phyloP scores from a whole-genome alignment of 2,329 filamentous ascomycete species.

The Claviceps digitariae region DNA sequence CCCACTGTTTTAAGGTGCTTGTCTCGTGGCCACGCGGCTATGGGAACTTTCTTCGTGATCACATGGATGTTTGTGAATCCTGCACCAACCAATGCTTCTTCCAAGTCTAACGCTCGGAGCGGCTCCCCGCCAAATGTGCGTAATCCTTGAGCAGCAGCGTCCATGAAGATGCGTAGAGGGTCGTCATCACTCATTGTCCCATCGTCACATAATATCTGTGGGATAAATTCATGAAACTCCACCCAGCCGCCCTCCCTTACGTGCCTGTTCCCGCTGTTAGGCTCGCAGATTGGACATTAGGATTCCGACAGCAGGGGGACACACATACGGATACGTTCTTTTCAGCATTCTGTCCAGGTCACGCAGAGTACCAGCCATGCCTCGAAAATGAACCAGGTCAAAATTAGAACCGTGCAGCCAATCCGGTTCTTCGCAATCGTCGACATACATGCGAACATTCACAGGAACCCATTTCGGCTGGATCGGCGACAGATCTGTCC shows the following conservation, averaged over 20 bases:
- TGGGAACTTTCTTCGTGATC: conserved; percentile 29
- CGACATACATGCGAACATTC: conserved; percentile 49
- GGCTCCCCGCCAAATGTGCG: conserved; percentile 25
- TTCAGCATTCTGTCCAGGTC: conserved; percentile 34
- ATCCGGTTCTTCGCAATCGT: conserved; percentile 43
- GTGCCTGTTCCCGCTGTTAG: conserved; percentile 16
- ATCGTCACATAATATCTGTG: conserved; percentile 28
- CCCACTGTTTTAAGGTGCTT: conserved; percentile 27
- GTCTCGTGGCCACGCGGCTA: conserved; percentile 31
- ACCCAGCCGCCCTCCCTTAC: conserved; percentile 36
- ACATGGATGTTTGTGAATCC: conserved; percentile 32
- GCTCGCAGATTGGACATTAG: conserved; percentile 1
- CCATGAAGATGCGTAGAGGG: conserved; percentile 20
- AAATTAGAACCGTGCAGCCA: conserved; percentile 41
- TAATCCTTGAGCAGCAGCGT: conserved; percentile 19
- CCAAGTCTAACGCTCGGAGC: conserved; percentile 21
- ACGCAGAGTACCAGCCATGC: conserved; percentile 35
- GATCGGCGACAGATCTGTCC: conserved; percentile 31
- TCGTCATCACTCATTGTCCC: conserved; percentile 28
- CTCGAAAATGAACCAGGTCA: conserved; percentile 41
- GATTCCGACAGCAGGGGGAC: too few relatives aligned
- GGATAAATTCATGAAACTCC: conserved; percentile 34
- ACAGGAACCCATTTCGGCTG: conserved; percentile 38
- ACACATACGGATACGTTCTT: conserved; percentile 20
- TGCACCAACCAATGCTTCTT: conserved; percentile 21